Evolutionary conservation across 495 filamentous ascomycete species (phyloP), one percentile per base, ranked within the genome.

Genomic region (Evansstolkia leycettana): DNA sequence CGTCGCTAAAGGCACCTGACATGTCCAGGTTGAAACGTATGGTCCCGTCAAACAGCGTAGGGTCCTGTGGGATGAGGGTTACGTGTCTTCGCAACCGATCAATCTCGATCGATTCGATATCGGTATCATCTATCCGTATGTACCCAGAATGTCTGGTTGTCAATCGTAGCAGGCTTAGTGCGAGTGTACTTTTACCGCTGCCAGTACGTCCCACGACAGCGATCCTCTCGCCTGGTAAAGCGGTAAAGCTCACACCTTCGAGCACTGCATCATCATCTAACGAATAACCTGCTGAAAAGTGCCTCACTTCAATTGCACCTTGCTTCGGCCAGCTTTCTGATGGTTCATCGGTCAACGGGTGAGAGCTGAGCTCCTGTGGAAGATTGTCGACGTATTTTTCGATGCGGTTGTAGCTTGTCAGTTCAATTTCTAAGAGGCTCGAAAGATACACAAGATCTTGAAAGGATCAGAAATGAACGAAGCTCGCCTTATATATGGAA

Each of bases 161-260:
- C 24, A 26, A 7, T n/a, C 24, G 24, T n/a, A 26, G 24, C 24
- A 26, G 24, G n/a, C 24, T 26, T n/a, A 26, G n/a, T 26, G 84
- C 78, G 6, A 94, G 67, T 6, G 84, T 90, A 45, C 80, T 87
- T 62, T 94, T 94, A 20, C 87, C 87, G 16, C 85, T 84, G 19
- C 87, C 87, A 4, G 87, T 94, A 26, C 87, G 69, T 17, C 86
- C 86, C 24, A 92, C 85, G 31, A 94, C 82, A 19, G 84, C 87
- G 18, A 94, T 73, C 55, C 85, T 84, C 56, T 39, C 57, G 1
- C 84, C 83, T 2, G 75, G 81, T 3, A 76, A 78, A 41, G 90
- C 82, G 2, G 58, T 67, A 37, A 89, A 70, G 11, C 66, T 73
- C 25, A 88, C 60, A 34, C 77, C 58, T 13, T 50, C 48, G 4